Conservation (phyloP, 371 early-diverging fungal genomes). For the Apophysomyces ossiformis region DNA sequence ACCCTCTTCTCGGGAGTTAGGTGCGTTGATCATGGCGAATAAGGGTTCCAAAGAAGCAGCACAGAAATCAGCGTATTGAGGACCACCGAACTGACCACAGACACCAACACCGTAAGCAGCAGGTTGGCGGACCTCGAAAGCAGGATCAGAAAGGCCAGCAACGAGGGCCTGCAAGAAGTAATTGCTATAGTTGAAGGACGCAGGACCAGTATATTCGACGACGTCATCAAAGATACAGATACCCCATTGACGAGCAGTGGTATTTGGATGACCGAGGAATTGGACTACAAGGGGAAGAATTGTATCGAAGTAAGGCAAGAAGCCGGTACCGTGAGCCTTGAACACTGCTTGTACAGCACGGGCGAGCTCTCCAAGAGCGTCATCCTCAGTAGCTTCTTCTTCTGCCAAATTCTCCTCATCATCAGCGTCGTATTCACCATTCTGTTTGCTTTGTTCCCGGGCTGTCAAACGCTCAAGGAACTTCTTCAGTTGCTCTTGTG, state of each 20-base stretch:
- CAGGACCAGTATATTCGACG: conserved; percentile 86
- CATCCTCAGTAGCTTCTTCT: conserved; percentile 85
- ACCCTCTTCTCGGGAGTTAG: conserved; percentile 71
- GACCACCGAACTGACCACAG: conserved; percentile 84
- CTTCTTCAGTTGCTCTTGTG: conserved; percentile 70
- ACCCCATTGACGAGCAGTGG: conserved; percentile 86
- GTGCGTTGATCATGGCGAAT: conserved; percentile 66
- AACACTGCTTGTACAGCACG: conserved; percentile 77
- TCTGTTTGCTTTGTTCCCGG: conserved; percentile 73
- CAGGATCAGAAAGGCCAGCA: conserved; percentile 65
- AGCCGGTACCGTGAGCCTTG: conserved; percentile 71
- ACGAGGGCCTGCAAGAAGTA: conserved; percentile 76
- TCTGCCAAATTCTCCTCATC: conserved; percentile 83
- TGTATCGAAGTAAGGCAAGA: conserved; percentile 79
- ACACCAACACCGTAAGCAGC: conserved; percentile 93
- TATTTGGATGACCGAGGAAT: conserved; percentile 67
- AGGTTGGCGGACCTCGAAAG: conserved; percentile 86
- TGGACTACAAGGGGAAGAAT: conserved; percentile 71
- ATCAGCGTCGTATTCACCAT: conserved; percentile 86
- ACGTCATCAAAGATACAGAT: conserved; percentile 90
- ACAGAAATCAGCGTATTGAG: conserved; percentile 71
- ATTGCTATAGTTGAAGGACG: conserved; percentile 71
- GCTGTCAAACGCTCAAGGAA: conserved; percentile 71
- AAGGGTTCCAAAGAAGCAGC: conserved; percentile 66
- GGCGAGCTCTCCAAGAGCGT: conserved; percentile 78